These are phyloP conservation scores for Trypanosoma boissoni DNA, from an alignment of 208 protist genomes.

Conservation along the genomic window DNA sequence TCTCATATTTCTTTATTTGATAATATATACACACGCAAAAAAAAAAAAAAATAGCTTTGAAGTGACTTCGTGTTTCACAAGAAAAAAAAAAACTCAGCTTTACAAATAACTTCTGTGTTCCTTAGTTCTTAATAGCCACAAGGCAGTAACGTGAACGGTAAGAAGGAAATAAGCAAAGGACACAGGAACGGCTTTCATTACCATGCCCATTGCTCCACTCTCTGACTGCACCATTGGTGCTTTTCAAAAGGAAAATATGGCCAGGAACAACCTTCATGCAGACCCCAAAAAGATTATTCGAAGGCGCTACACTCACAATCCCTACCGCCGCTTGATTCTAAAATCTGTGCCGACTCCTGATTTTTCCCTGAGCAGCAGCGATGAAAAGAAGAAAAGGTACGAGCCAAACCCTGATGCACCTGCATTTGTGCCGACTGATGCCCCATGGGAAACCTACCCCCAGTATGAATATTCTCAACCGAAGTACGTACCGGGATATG, in stretches of 20 bases:
- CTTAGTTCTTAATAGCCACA: too few species aligned
- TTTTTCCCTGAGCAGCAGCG: background rate
- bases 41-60: background rate
- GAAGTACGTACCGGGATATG: background rate
- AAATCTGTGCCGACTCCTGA: slow-evolving; percentile 13
- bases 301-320: slow-evolving; percentile 48
- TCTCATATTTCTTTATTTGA: slow-evolving; percentile 10
- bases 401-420: slow-evolving; percentile 10
- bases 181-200: too few species aligned
- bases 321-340: slow-evolving; percentile 50
- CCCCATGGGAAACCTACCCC: slow-evolving; percentile 3
- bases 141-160: background rate
- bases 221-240: slow-evolving; percentile 61
- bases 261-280: slow-evolving; percentile 9
- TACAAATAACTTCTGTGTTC: too few species aligned
- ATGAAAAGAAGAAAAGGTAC: slow-evolving; percentile 5
- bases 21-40: background rate
- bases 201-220: slow-evolving; percentile 31
- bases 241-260: slow-evolving; percentile 56
- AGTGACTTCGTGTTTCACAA: too few species aligned
- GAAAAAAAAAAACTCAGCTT: too few species aligned
- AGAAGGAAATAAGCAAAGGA: background rate
- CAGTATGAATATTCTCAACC: slow-evolving; percentile 3
- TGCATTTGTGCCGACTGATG: slow-evolving; percentile 14
- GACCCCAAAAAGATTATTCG: slow-evolving; percentile 12